Evolutionary conservation across 345 rosid genomes (phyloP).

Genomic region (Microcos paniculata): DNA sequence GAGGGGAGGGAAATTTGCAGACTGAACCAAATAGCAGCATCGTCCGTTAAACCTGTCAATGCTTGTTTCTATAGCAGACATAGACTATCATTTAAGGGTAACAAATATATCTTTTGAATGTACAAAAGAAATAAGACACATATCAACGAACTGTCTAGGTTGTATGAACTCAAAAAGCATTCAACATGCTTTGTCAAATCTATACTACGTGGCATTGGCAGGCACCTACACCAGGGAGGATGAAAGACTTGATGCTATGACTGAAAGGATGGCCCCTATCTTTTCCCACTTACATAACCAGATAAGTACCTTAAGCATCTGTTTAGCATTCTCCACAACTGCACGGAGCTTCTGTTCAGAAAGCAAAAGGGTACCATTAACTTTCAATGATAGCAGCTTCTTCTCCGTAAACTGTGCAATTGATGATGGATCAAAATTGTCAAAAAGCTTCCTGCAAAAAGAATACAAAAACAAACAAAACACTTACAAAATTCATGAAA

Average conservation of each 20-base stretch:
- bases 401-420: slow-evolving; percentile 70
- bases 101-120: background rate
- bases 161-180: background rate
- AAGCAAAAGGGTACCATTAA: slow-evolving; percentile 58
- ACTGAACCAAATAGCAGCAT: background rate
- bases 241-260: slow-evolving; percentile 5
- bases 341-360: slow-evolving; percentile 93
- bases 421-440: slow-evolving; percentile 60
- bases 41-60: background rate
- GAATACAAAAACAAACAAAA: slow-evolving; percentile 18
- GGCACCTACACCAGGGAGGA: background rate
- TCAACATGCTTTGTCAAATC: background rate
- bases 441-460: slow-evolving; percentile 67
- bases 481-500: background rate
- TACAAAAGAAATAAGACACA: background rate
- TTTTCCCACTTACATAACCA: background rate
- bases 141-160: background rate
- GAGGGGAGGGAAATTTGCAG: background rate
- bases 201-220: background rate
- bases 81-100: background rate
- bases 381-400: slow-evolving; percentile 61
- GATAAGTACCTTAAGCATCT: slow-evolving; percentile 60
- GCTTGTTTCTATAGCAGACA: background rate
- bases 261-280: background rate
- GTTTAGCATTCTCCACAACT: slow-evolving; percentile 71